Base-by-base conservation (phyloP, 2,329 filamentous ascomycete genomes). In the Aspergillus candidus region DNA sequence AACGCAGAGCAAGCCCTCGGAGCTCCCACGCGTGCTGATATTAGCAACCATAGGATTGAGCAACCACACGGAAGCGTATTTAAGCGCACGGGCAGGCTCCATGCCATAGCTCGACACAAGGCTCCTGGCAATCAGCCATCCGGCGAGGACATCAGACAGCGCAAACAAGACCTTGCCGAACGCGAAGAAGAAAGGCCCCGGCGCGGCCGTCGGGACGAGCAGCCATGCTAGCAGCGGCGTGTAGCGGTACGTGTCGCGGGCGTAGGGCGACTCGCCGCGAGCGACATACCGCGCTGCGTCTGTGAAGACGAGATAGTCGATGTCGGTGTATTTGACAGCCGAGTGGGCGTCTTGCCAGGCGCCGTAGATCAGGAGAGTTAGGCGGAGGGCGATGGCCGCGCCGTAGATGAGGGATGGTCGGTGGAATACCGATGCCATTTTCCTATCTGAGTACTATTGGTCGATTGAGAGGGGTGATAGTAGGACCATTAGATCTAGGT, bases 261-360 rank as follows among this genome's bases (percentile, higher is more conserved):
- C 77, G 65, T 98, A 98, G 2, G 93, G 93, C 0, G 86, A 87
- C 37, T 72, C 69, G 3, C 79, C 79, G n/a, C 68, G 72, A 3
- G 82, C 71, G 35, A 88, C 72, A 67, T 86, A 91, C 52, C 86
- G 85, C 2, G 93, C 81, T 18, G 93, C 93, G 66, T 97, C 91
- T 38, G 93, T 97, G 74, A 98, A 98, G 65, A 98, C 93, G 53
- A 89, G 82, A 70, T 98, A 98, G 75, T 98, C 93, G 58, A 98
- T 96, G 69, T 98, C 93, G 40, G 93, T 98, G 73, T 97, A 98
- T 71, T 97, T 97, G 61, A 98, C 72, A 11, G 91, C 83, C 6
- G 89, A 94, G 69, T 90, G 77, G 48, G 88, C 84, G 69, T 98
- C 93, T 72, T 98, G 93, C 75, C 87, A 90, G 48, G 88, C 79